Evolutionary conservation across 768 basidiomycete species (phyloP).

Genomic region (Tricholoma bakamatsutake): DNA sequence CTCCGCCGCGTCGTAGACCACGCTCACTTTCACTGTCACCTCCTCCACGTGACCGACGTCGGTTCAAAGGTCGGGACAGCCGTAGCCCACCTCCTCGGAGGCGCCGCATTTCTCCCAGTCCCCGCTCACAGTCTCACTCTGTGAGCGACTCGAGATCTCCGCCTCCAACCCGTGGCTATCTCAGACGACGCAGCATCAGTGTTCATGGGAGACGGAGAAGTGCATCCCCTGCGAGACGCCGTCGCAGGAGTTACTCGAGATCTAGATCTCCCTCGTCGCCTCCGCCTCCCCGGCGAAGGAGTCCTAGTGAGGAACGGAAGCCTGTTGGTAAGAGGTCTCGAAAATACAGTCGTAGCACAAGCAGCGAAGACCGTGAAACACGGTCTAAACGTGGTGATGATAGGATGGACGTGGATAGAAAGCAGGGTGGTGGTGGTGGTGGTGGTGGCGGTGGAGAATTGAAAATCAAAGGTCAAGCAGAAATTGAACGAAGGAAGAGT

Average conservation of each 20-base stretch:
- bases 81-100: conserved; percentile 52
- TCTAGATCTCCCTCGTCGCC: conserved; percentile 27
- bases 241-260: conserved; percentile 22
- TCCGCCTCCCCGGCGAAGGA: conserved; percentile 26
- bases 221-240: conserved; percentile 21
- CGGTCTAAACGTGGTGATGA: conserved; percentile 12
- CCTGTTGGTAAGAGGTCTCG: conserved; percentile 10
- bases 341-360: conserved; percentile 21
- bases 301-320: conserved; percentile 19
- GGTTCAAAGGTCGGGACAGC: conserved; percentile 36
- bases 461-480: conserved; percentile 73
- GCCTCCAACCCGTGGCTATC: conserved; percentile 31
- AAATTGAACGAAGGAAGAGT: conserved; percentile 45
- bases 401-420: conserved; percentile 32
- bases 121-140: conserved; percentile 25
- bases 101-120: conserved; percentile 34
- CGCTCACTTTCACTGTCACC: conserved; percentile 48
- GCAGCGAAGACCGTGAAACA: conserved; percentile 21
- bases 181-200: conserved; percentile 41
- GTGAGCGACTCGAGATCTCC: conserved; percentile 36
- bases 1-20: conserved; percentile 29
- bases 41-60: conserved; percentile 35
- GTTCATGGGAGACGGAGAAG: conserved; percentile 28
- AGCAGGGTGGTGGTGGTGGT: conserved; percentile 14
- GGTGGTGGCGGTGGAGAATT: conserved; percentile 46